Conservation (phyloP, 805 yeast genomes). For the Saccharomycopsis sp. region DNA sequence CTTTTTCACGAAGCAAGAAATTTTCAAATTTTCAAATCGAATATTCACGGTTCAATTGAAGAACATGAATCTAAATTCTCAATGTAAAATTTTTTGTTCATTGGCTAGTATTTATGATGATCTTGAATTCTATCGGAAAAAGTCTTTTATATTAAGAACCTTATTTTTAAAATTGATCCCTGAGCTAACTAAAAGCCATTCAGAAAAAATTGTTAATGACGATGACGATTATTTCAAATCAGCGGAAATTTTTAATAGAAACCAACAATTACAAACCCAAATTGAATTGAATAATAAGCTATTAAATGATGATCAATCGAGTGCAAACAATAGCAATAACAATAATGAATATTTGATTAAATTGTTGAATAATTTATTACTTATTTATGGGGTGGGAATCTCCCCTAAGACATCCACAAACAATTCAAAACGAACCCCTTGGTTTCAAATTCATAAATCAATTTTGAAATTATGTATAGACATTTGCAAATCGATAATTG, state of each 20-base stretch:
- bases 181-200: constrained; percentile 26
- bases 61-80: constrained; percentile 43
- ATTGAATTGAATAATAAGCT: constrained; percentile 18
- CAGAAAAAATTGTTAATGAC: constrained; percentile 10
- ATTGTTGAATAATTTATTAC: constrained; percentile 43
- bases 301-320: constrained; percentile 2
- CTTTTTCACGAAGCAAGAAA: constrained; percentile 33
- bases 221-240: constrained; percentile 14
- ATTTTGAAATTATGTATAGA: constrained; percentile 44
- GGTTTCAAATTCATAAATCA: constrained; percentile 54
- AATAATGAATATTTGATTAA: constrained; percentile 20
- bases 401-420: constrained; percentile 28
- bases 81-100: constrained; percentile 56
- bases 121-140: constrained; percentile 58
- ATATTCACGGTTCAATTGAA: constrained; percentile 39
- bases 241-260: constrained; percentile 13
- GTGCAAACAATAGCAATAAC: not conserved
- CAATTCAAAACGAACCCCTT: constrained; percentile 32
- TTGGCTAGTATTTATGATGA: constrained; percentile 58
- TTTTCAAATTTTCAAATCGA: constrained; percentile 42
- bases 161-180: constrained; percentile 48
- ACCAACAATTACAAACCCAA: constrained; percentile 21
- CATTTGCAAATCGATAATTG: constrained; percentile 46
- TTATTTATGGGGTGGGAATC: constrained; percentile 46
- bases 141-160: constrained; percentile 61